Evolutionary conservation across 495 filamentous ascomycete genomes (phyloP).

Genomic region (Stereocaulon alpinum): DNA sequence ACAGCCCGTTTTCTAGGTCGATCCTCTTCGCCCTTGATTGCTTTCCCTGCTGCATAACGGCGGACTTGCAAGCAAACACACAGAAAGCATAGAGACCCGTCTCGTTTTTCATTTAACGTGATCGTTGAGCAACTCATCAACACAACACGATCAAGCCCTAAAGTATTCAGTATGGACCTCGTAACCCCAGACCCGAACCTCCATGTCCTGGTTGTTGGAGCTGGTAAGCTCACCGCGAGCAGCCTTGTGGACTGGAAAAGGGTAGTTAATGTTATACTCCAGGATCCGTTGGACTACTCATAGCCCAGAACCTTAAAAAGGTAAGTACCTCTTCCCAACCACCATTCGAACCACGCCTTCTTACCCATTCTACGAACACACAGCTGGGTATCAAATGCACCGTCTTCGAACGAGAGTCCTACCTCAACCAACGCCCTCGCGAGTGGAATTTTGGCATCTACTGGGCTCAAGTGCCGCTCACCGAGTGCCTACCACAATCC

Average conservation of each 20-base stretch:
- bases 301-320: slow-evolving; percentile 40
- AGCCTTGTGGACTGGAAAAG: not conserved
- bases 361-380: not conserved
- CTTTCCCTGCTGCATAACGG: not conserved
- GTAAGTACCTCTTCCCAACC: slow-evolving; percentile 13
- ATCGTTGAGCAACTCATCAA: not conserved
- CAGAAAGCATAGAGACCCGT: not conserved
- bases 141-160: too few species aligned
- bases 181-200: not conserved
- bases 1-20: too few species aligned
- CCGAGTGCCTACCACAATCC: slow-evolving; percentile 29
- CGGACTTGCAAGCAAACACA: not conserved
- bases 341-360: not conserved
- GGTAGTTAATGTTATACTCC: not conserved
- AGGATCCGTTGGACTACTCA: slow-evolving; percentile 33
- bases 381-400: slow-evolving; percentile 40
- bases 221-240: not conserved
- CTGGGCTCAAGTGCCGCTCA: slow-evolving; percentile 39
- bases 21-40: not conserved
- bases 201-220: slow-evolving; percentile 11
- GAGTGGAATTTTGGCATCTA: slow-evolving; percentile 51
- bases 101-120: not conserved
- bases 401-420: slow-evolving; percentile 38
- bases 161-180: not conserved
- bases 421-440: slow-evolving; percentile 31